These are phyloP conservation scores for Spinacia oleracea DNA, from an alignment of 179 eudicot species.

Conservation along the genomic window DNA sequence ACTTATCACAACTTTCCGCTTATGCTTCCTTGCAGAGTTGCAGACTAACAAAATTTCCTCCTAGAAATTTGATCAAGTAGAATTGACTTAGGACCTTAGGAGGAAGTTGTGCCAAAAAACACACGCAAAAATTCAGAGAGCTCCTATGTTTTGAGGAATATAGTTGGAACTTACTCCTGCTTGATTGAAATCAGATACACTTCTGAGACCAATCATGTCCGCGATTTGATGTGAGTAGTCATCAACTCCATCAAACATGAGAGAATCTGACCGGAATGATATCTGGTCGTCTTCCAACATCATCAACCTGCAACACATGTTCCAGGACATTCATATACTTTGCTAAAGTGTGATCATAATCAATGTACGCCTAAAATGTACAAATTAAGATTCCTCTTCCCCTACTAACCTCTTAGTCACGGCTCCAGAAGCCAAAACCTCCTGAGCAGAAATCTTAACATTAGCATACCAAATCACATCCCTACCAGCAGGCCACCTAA, in stretches of 20 bases:
- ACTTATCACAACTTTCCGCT: background rate
- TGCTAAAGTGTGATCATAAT: background rate
- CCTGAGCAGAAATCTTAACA: constrained; percentile 91
- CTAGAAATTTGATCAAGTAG: background rate
- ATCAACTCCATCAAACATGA: constrained; percentile 82
- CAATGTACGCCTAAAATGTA: constrained; percentile 5
- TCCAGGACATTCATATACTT: background rate
- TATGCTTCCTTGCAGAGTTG: background rate
- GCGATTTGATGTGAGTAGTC: constrained; percentile 98
- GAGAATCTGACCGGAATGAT: constrained; percentile 80
- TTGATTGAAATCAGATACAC: constrained; percentile 74
- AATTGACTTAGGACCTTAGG: background rate
- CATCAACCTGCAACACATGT: constrained; percentile 71
- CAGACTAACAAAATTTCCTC: background rate
- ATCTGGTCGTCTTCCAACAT: constrained; percentile 95
- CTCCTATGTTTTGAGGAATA: background rate
- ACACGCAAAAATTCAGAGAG: background rate
- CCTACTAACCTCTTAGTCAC: constrained; percentile 78
- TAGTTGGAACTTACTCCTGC: constrained; percentile 59
- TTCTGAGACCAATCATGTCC: constrained; percentile 93
- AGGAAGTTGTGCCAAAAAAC: background rate
- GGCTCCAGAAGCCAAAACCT: constrained; percentile 93
- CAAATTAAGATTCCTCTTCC: background rate
- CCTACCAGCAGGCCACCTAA: constrained; percentile 92
- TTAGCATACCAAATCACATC: constrained; percentile 95